Evolutionary conservation across 2,329 filamentous ascomycete genomes (phyloP), one percentile per base, ranked within the genome.

Genomic region (Epichloe glyceriae): DNA sequence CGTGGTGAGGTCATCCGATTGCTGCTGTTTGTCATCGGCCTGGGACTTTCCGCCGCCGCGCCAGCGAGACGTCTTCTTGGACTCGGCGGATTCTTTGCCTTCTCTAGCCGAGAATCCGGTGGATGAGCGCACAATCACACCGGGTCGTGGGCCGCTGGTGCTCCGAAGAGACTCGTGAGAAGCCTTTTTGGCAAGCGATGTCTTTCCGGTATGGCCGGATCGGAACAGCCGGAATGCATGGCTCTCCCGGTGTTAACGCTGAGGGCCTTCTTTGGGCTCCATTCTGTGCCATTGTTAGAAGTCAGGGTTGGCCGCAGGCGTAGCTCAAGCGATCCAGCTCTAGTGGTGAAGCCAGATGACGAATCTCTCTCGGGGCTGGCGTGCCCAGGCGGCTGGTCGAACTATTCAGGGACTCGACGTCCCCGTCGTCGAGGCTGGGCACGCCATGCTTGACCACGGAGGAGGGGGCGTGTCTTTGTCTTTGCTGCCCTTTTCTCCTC

Each of bases 1-100:
- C 70, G 94, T 88, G 11, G 88, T 93, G 41, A 98, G 73, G 63
- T 98, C 94, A 62, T 98, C 93, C 1, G 85, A 85, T 5, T 80
- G 77, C 53, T 80, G 77, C 53, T 81, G 78, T 50, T 84, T 79
- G 47, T 80, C 78, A 52, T 78, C 64, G 40, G 63, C 57, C 47
- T 75, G 62, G 52, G 67, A 65, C 58, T 74, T 70, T 64, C 75
- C 67, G 64, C 75, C 67, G 57, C 75, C 68, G 60, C 81, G 66
- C 54, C 72, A 87, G 17, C 79, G 74, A 19, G 73, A 73, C 10
- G 64, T 60, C 57, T 74, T 76, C 59, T 73, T 77, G 43, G 38
- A 22, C 30, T 60, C 60, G 5, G 61, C 60, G 0, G 72, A 68
- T 10, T 67, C 63, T 7, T 62, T 63, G 47, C 60, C 56, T 14